These are phyloP conservation scores for Phaeophleospora eucalypticola DNA, from an alignment of 2,329 filamentous ascomycete species.

Conservation along the genomic window DNA sequence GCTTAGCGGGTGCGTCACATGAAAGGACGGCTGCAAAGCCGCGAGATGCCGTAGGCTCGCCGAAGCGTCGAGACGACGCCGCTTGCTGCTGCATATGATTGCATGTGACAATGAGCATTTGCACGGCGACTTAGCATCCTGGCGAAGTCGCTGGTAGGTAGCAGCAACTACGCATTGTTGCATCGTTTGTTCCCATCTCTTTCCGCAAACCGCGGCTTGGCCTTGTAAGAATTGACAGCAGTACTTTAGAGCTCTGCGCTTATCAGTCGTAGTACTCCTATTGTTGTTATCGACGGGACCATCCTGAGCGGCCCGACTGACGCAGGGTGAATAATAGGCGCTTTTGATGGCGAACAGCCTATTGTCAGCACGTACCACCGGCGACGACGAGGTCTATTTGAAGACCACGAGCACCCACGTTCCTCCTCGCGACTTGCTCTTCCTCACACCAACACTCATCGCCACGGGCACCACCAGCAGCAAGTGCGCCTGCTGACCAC, in stretches of 20 bases:
- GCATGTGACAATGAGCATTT: background rate
- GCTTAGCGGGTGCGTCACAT: background rate
- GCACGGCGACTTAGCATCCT: background rate
- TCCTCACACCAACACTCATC: background rate
- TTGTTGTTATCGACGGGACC: background rate
- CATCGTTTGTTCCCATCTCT: background rate
- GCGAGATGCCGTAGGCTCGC: no score
- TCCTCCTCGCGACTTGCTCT: background rate
- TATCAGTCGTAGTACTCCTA: background rate
- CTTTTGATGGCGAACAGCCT: background rate
- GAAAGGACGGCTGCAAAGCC: no score
- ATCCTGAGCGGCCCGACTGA: background rate
- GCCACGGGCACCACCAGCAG: background rate
- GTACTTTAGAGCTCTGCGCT: no score
- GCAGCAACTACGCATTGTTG: background rate
- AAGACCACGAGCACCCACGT: background rate
- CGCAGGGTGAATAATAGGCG: background rate
- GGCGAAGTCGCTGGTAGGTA: background rate
- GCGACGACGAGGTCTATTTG: background rate
- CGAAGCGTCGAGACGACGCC: background rate
- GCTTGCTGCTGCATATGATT: background rate
- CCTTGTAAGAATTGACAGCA: background rate
- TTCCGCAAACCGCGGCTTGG: background rate
- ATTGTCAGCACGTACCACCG: background rate
- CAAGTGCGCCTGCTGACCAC: background rate